Conservation (phyloP, 192 early-diverging fungal genomes). For the Phycomyces nitens region DNA sequence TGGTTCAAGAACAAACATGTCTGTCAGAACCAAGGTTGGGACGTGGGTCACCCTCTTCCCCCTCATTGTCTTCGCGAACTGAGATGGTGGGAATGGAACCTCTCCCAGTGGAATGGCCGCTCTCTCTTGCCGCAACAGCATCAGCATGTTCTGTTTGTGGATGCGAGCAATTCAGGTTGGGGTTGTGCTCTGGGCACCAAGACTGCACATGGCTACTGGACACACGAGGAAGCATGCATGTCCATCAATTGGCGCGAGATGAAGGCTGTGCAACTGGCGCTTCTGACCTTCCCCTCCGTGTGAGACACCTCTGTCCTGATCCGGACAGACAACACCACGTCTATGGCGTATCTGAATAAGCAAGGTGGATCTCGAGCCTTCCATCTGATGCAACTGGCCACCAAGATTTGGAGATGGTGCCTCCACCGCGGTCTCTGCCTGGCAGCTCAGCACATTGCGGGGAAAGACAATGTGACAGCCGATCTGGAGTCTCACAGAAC, state of each 20-base stretch:
- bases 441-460: background rate
- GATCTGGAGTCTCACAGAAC: background rate
- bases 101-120: constrained; percentile 21
- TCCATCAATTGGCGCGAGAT: constrained; percentile 36
- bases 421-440: background rate
- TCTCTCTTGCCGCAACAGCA: constrained; percentile 18
- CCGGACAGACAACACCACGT: constrained; percentile 9
- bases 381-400: constrained; percentile 23
- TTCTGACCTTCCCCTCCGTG: background rate
- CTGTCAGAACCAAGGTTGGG: background rate
- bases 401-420: constrained; percentile 2
- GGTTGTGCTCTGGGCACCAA: constrained; percentile 6
- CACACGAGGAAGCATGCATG: background rate
- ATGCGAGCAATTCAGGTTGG: constrained; percentile 30
- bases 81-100: background rate
- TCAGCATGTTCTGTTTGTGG: constrained; percentile 20
- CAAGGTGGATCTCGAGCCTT: constrained; percentile 15
- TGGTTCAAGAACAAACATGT: constrained; percentile 26
- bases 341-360: constrained; percentile 5
- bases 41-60: background rate
- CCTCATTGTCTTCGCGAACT: constrained; percentile 2
- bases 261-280: constrained; percentile 8
- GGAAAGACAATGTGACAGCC: background rate
- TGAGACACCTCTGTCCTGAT: background rate
- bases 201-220: constrained; percentile 15